Base-by-base conservation (phyloP, 345 rosid species). In the Eucalyptus pauciflora region DNA sequence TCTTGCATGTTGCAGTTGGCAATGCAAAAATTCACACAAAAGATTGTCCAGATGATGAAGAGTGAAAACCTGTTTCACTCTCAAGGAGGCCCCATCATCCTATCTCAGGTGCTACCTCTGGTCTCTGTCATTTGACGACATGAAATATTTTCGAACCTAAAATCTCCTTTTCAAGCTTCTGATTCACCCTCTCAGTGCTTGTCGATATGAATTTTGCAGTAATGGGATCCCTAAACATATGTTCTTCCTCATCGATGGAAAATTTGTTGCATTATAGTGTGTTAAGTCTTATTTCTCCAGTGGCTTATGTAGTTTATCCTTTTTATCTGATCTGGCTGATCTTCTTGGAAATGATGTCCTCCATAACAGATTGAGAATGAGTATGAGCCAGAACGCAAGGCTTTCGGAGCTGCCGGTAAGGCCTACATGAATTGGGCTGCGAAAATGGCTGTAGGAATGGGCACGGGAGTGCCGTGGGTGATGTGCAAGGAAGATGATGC, bases 401-500 rank as follows among this genome's bases (percentile, higher is more conserved):
- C 50, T 88, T 91, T 87, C n/a, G 95, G 95, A 80, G 91, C 89
- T 50, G 96, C 92, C 20, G 98, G 98, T 33, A 86, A 90, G 27
- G 92, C 95, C 18, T 96, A 96, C 41, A 87, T 96, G 71, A 91
- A 90, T 60, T 96, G 98, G 98, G 95, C 94, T n/a, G 96, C 96
- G 24, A 89, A 92, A 29, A 92, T 96, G 93, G 96, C 96, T 43
- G 93, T 95, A 54, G 94, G 90, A 86, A 79, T 95, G 87, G 87
- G 91, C 31, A 94, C 96, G 2, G 95, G 95, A 18, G 96, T 96
- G 88, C 98, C 98, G 43, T 96, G 98, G 98, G 93, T 94, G 86
- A 96, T 96, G 97, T 95, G 96, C 93, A 94, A 96, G 93, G 95
- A 96, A 89, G 90, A 91, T 25, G 96, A 94, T 90, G 96, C 96